Base-by-base conservation (phyloP, 2,329 filamentous ascomycete genomes). In the Hymenoscyphus albidus region DNA sequence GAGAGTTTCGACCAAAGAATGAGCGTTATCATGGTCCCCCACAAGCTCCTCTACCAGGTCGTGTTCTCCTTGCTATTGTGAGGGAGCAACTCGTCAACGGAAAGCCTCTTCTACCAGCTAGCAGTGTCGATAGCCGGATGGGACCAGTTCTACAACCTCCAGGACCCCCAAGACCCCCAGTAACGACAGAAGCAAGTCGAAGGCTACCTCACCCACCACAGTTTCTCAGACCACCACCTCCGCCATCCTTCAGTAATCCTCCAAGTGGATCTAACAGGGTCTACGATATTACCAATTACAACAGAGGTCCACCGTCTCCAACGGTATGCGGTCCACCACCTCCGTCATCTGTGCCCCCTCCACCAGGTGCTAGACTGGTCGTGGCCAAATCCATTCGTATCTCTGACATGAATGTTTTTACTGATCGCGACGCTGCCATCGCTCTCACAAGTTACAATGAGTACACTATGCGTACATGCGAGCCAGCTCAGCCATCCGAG, bases 11-110 rank as follows among this genome's bases (percentile, higher is more conserved):
- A 6, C 16, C 48, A 13, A 63, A 38, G 10, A 35, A 44, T 14
- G 58, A 35, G 40, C 39, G 59, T 12, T n/a, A 16, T 57, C 55
- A 35, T 57, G 48, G 48, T 54, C 5, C 56, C n/a, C 18, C 7
- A 10, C 42, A n/a, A 63, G 31, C 58, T 62, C 10, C 58, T 62
- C 22, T 4, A 35, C 16, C 3, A 13, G 54, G 63, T 3, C 64
- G 70, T 27, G 55, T 68, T 13, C 39, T 74, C 7, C 65, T 74
- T 13, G 72, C 66, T 4, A 73, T 74, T 27, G 48, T 71, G 16
- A 64, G 70, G 27, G 71, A 73, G 59, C 67, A 69, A n/a, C 42
- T 70, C 2, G 31, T 70, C 0, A 63, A 71, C 59, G 71, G 66
- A 1, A 66, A 71, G 18, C 40, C 62, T 6, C n/a, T 66, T 18